Evolutionary conservation across 495 filamentous ascomycete species (phyloP), one percentile per base, ranked within the genome.

Genomic region (Tuber umbilicatum): DNA sequence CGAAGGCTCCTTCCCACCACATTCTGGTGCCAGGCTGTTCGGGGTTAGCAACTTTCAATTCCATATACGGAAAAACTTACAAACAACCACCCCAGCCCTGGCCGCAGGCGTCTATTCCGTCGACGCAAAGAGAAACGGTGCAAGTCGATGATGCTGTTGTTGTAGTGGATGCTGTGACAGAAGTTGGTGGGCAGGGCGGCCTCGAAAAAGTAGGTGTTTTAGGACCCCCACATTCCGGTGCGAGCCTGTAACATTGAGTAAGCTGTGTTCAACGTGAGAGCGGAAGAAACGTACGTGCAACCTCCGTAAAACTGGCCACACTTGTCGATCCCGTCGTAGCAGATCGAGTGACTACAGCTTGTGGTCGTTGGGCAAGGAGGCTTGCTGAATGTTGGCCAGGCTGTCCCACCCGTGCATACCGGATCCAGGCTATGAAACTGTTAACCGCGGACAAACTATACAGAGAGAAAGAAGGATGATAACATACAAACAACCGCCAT

Each of bases 291-390:
- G 67, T 73, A 78, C 76, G 60, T 72, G 50, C 76, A 78, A 68
- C 76, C 75, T 14, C 76, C 76, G 60, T 69, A 78, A 38, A 69
- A 43, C 70, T 77, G 70, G 1, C 76, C 76, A 71, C 76, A 78
- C 50, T 78, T 71, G 70, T 78, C 73, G 21, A 78, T 31, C 38
- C 70, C 55, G 37, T 78, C 64, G 60, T 75, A 76, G 17, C 38
- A 31, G 27, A 43, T 73, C n/a, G 70, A 50, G 23, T 27, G 64
- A 50, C 47, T 70, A 17, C 21, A 31, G 14, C 42, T 21, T 31
- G 6, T 40, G 3, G 45, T 21, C 1, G 76, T 45, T 55, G 77
- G 75, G 31, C 77, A 79, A 27, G 72, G 43, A 27, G 77, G 77
- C 38, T 71, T 74, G n/a, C 64, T 37, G 12, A 78, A 73, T 50